Percentiles rank a stretch among this genome's conserved stretches.
Evolutionary conservation across 345 rosid species (phyloP).

Genomic region (Schrenkiella parvula): DNA sequence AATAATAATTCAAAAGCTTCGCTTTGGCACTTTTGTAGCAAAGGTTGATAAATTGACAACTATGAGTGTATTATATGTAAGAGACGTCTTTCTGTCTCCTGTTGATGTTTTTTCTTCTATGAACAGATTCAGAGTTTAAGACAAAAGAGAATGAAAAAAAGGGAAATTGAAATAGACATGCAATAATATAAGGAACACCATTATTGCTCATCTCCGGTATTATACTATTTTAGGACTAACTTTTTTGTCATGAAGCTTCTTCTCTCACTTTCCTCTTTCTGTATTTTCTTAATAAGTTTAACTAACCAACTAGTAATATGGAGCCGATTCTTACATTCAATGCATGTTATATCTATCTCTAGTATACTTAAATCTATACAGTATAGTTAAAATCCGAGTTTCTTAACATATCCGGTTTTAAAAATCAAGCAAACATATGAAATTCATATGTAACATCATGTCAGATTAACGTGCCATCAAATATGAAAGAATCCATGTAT

Average conservation of each 20-base stretch:
- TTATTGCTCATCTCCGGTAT: conserved; percentile 25
- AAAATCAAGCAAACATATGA: neutral
- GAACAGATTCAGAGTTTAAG: conserved; percentile 22
- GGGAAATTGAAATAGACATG: conserved; percentile 30
- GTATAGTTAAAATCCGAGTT: neutral
- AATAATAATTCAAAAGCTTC: conserved; percentile 4
- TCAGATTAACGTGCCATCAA: conserved; percentile 3
- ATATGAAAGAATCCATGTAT: neutral
- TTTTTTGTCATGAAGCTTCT: conserved; percentile 4
- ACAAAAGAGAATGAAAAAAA: conserved; percentile 1
- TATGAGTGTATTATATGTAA: neutral
- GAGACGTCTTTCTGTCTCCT: conserved; percentile 18
- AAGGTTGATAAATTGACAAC: conserved; percentile 11
- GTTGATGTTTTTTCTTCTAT: neutral
- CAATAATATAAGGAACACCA: conserved; percentile 27
- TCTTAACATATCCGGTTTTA: neutral
- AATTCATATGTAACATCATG: conserved; percentile 2
- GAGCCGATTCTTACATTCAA: conserved; percentile 14
- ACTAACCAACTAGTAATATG: conserved; percentile 9
- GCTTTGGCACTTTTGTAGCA: conserved; percentile 3
- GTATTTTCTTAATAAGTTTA: conserved; percentile 6
- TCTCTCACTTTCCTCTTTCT: conserved; percentile 12
- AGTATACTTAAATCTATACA: neutral
- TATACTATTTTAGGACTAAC: conserved; percentile 11
- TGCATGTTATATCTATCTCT: too few relatives aligned